Evolutionary conservation across 2,329 filamentous ascomycete genomes (phyloP).

Genomic region (Penicillium sp.): DNA sequence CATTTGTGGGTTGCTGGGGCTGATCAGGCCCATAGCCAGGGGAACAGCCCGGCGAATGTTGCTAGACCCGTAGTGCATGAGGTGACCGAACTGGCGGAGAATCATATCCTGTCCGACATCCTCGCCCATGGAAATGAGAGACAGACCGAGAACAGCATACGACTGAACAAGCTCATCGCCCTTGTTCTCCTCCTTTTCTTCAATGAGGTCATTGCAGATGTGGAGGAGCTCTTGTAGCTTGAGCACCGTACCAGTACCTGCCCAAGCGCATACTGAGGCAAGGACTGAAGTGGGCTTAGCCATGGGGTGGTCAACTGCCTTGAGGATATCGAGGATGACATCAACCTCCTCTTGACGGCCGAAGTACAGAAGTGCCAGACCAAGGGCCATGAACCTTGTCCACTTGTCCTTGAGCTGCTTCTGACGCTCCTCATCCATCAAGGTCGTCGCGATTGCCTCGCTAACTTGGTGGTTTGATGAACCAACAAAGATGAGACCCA

Average conservation of each 20-base stretch:
- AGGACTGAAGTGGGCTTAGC: slow-evolving; percentile 90
- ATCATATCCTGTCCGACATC: slow-evolving; percentile 99
- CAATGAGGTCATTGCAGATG: slow-evolving; percentile 95
- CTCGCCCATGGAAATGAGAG: slow-evolving; percentile 93
- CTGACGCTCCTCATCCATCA: slow-evolving; percentile 87
- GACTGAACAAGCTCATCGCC: slow-evolving; percentile 90
- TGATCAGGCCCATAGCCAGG: slow-evolving; percentile 90
- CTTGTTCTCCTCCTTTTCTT: slow-evolving; percentile 89
- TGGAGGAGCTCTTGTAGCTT: slow-evolving; percentile 96
- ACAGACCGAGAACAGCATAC: slow-evolving; percentile 89
- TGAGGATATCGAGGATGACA: slow-evolving; percentile 89
- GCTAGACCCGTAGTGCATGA: slow-evolving; percentile 97
- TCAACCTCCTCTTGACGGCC: slow-evolving; percentile 98
- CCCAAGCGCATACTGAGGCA: slow-evolving; percentile 95
- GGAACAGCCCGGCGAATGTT: slow-evolving; percentile 96
- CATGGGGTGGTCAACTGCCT: slow-evolving; percentile 94
- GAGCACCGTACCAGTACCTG: slow-evolving; percentile 88
- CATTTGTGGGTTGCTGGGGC: slow-evolving; percentile 98
- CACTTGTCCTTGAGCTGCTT: slow-evolving; percentile 93
- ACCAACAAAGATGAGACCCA: slow-evolving; percentile 85
- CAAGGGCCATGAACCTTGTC: slow-evolving; percentile 92
- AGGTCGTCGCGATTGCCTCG: slow-evolving; percentile 80
- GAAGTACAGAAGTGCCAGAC: slow-evolving; percentile 87
- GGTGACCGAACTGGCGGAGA: slow-evolving; percentile 86
- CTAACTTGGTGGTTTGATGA: slow-evolving; percentile 85